phyloP scores from a whole-genome alignment of 257 asterid species.

The Nicotiana benthamiana region DNA sequence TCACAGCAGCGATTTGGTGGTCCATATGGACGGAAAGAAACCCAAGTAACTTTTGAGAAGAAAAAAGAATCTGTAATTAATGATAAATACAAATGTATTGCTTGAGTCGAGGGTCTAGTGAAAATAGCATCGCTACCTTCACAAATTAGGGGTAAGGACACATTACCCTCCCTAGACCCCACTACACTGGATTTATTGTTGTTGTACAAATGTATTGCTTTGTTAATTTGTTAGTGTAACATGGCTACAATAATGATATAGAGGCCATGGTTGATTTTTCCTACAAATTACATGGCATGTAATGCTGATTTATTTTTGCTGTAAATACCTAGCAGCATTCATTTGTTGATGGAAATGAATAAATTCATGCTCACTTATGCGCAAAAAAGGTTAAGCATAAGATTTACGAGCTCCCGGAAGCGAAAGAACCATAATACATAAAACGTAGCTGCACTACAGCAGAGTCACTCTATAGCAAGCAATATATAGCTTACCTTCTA shows the following conservation, averaged over 20 bases:
- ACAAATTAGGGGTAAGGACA: too few relatives aligned
- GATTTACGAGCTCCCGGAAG: not conserved
- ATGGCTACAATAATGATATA: not conserved
- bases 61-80: not conserved
- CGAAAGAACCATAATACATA: not conserved
- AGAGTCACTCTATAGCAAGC: not conserved
- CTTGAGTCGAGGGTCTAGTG: not conserved
- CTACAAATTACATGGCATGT: not conserved
- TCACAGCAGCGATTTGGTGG: not conserved
- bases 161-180: too few relatives aligned
- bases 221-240: not conserved
- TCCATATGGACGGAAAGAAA: not conserved
- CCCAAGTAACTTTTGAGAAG: not conserved
- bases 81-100: not conserved
- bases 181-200: too few relatives aligned
- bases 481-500: constrained; percentile 46
- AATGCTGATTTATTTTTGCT: not conserved
- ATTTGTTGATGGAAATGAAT: not conserved
- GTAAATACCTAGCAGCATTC: not conserved
- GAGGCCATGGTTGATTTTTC: not conserved
- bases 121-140: too few relatives aligned
- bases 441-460: not conserved
- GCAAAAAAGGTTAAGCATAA: not conserved
- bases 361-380: not conserved
- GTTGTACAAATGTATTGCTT: not conserved